Percentiles rank a stretch among this genome's conserved stretches.
These are phyloP conservation scores for Thelonectria blattea DNA, from an alignment of 2,329 filamentous ascomycete species.

Conservation along the genomic window DNA sequence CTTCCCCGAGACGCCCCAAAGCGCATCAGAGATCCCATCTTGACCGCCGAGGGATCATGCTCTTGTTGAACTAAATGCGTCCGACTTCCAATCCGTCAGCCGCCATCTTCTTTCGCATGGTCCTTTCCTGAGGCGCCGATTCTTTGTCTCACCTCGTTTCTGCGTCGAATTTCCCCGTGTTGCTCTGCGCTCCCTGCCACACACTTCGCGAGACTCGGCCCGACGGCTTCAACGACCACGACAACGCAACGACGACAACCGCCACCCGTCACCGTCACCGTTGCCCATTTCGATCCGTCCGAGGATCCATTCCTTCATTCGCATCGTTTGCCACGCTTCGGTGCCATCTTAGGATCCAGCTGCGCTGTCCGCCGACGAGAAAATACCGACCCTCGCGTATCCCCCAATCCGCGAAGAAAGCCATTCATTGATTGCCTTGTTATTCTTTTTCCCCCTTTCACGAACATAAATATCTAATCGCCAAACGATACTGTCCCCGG, in stretches of 20 bases:
- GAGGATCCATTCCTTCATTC: slow-evolving; percentile 26
- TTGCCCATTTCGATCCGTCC: slow-evolving; percentile 11
- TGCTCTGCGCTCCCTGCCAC: slow-evolving; percentile 33
- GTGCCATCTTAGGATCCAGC: slow-evolving; percentile 37
- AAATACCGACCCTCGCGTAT: slow-evolving; percentile 27
- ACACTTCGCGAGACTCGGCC: slow-evolving; percentile 22
- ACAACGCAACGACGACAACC: slow-evolving; percentile 27
- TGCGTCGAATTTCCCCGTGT: slow-evolving; percentile 33
- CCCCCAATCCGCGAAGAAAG: slow-evolving; percentile 29
- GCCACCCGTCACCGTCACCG: slow-evolving; percentile 13
- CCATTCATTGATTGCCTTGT: slow-evolving; percentile 31
- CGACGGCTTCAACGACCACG: slow-evolving; percentile 38
- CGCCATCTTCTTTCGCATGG: slow-evolving; percentile 31
- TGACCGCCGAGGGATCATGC: slow-evolving; percentile 33
- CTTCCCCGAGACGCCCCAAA: slow-evolving; percentile 27
- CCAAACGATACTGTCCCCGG: slow-evolving; percentile 29
- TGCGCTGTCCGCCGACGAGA: slow-evolving; percentile 39
- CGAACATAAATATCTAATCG: slow-evolving; percentile 32
- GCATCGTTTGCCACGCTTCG: slow-evolving; percentile 13
- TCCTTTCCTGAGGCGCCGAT: slow-evolving; percentile 38
- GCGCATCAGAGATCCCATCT: slow-evolving; percentile 23
- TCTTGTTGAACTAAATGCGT: slow-evolving; percentile 34
- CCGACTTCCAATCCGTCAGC: slow-evolving; percentile 34
- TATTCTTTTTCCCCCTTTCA: slow-evolving; percentile 25
- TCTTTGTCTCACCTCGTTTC: slow-evolving; percentile 42